Evolutionary conservation across 805 yeast species (phyloP), one percentile per base, ranked within the genome.

Genomic region (Sporopachydermia lactativora): DNA sequence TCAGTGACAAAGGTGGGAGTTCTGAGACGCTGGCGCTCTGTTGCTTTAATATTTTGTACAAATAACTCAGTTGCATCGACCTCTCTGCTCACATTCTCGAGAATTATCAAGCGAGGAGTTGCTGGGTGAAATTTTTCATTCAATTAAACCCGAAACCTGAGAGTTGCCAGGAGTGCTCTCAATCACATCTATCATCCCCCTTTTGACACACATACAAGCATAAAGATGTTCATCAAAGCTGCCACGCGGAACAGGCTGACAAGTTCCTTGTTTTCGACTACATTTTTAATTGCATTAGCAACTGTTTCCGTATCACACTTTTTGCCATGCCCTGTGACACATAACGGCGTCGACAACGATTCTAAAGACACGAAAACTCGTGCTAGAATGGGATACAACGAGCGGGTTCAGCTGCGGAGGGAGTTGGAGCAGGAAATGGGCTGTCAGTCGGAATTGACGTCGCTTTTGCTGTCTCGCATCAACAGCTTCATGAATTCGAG

Each of bases 221-320:
- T 13, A 14, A 47, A 16, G 36, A 75, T 74, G 79, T 71, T 63
- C 50, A 62, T 75, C 45, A 73, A 65, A 58, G 82, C 83, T 6
- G 63, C 74, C 3, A 66, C 68, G 39, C 66, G 81, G 52, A 65
- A 66, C 42, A 62, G 62, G 46, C 61, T 80, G 40, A 77, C 85
- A 16, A 68, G 71, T 38, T 77, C 83, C 11, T 62, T 81, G 44
- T 81, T 81, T 58, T 72, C 79, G 17, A 74, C 85, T 15, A 80
- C 92, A 0, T 80, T 80, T 46, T 67, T 79, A n/a, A 73, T 81
- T 18, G 80, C 88, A 31, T 71, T 81, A 43, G 71, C 80, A 14
- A 76, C 78, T 13, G 78, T 75, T 42, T 72, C 77, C 1, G 62
- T 62, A 3, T 63, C 66, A 3, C 54, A 58, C 36, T 31, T 59